Evolutionary conservation across 495 filamentous ascomycete genomes (phyloP).

Genomic region (Aspergillus carlsbadensis): DNA sequence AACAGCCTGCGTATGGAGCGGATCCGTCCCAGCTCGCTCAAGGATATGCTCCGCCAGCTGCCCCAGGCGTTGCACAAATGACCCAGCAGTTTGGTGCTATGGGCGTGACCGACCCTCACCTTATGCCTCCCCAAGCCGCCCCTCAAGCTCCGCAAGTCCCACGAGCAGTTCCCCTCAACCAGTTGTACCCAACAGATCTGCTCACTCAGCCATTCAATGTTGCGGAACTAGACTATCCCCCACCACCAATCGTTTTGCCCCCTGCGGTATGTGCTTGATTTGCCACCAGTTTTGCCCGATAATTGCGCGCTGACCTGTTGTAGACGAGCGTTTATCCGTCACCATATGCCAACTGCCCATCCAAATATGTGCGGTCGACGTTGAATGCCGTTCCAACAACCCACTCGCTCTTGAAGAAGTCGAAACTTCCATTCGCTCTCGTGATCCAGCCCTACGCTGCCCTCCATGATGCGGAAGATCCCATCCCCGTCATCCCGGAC

Average conservation of each 20-base stretch:
- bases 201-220: slow-evolving; percentile 92
- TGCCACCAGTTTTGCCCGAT: background rate
- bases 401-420: slow-evolving; percentile 90
- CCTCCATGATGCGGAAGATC: slow-evolving; percentile 88
- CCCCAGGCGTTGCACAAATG: slow-evolving; percentile 66
- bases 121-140: slow-evolving; percentile 52
- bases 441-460: slow-evolving; percentile 94
- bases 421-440: slow-evolving; percentile 89
- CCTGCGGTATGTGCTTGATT: slow-evolving; percentile 69
- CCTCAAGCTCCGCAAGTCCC: slow-evolving; percentile 52
- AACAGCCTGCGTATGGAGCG: slow-evolving; percentile 52
- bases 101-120: slow-evolving; percentile 63
- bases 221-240: slow-evolving; percentile 85
- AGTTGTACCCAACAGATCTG: slow-evolving; percentile 88
- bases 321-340: slow-evolving; percentile 92
- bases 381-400: slow-evolving; percentile 91
- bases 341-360: slow-evolving; percentile 84
- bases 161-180: slow-evolving; percentile 67
- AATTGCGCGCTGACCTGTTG: slow-evolving; percentile 31
- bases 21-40: slow-evolving; percentile 48
- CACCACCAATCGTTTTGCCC: slow-evolving; percentile 86
- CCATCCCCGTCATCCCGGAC: slow-evolving; percentile 88
- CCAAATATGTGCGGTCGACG: slow-evolving; percentile 95
- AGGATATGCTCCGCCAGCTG: slow-evolving; percentile 58
- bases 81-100: slow-evolving; percentile 83